Conservation (phyloP, 805 yeast species). For the Nakazawaea ambrosiae region DNA sequence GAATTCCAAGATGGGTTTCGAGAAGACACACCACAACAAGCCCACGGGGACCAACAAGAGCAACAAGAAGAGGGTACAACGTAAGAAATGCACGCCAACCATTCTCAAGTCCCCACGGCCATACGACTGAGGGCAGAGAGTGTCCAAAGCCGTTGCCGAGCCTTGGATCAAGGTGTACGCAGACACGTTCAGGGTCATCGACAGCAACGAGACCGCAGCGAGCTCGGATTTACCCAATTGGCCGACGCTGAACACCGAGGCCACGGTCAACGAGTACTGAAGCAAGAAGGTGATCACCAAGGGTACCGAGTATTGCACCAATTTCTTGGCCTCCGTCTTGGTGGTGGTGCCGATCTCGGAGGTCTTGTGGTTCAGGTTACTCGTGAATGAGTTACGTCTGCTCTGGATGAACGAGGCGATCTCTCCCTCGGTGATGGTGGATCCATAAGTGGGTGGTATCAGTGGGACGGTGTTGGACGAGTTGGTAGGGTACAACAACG, state of each 20-base stretch:
- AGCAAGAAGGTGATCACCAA: constrained; percentile 59
- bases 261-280: constrained; percentile 68
- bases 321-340: constrained; percentile 30
- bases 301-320: constrained; percentile 43
- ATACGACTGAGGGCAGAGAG: constrained; percentile 71
- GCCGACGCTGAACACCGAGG: constrained; percentile 73
- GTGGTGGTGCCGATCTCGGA: constrained; percentile 37
- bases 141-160: constrained; percentile 70
- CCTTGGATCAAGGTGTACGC: constrained; percentile 75
- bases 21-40: constrained; percentile 52
- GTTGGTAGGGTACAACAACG: constrained; percentile 7
- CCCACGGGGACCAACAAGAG: constrained; percentile 48
- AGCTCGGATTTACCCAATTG: constrained; percentile 63
- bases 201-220: constrained; percentile 69
- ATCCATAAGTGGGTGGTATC: constrained; percentile 11
- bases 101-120: constrained; percentile 58
- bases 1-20: constrained; percentile 39
- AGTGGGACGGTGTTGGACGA: constrained; percentile 9
- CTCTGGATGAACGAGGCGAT: constrained; percentile 31
- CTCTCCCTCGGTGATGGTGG: constrained; percentile 26
- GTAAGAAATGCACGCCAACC: constrained; percentile 63
- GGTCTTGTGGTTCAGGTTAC: constrained; percentile 12
- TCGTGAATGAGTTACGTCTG: constrained; percentile 30
- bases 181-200: constrained; percentile 73
- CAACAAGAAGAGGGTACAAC: constrained; percentile 54